These are phyloP conservation scores for Alternaria novae-zelandiae DNA, from an alignment of 2,329 filamentous ascomycete species.

Conservation along the genomic window DNA sequence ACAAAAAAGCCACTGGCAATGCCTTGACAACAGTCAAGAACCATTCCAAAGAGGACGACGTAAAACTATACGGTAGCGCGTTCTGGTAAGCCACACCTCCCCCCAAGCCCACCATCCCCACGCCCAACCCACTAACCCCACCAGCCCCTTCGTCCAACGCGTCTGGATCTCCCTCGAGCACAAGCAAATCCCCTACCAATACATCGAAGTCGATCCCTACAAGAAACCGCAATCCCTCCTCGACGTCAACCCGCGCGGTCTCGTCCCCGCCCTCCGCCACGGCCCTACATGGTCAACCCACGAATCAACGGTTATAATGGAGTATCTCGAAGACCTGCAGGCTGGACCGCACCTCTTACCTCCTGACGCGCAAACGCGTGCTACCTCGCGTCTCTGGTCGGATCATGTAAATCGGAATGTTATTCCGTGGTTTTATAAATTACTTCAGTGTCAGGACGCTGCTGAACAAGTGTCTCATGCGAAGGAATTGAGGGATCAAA, in stretches of 20 bases:
- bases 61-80: slow-evolving; percentile 82
- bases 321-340: slow-evolving; percentile 84
- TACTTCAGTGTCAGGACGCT: slow-evolving; percentile 70
- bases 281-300: slow-evolving; percentile 78
- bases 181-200: slow-evolving; percentile 81
- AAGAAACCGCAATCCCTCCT: slow-evolving; percentile 73
- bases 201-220: slow-evolving; percentile 84
- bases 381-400: slow-evolving; percentile 78
- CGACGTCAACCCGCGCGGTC: slow-evolving; percentile 76
- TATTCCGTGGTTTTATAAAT: slow-evolving; percentile 76
- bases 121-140: slow-evolving; percentile 14
- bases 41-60: slow-evolving; percentile 71
- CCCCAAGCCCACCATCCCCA: slow-evolving; percentile 16
- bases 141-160: slow-evolving; percentile 80
- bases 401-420: slow-evolving; percentile 82
- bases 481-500: slow-evolving; percentile 68
- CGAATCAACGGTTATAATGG: slow-evolving; percentile 81
- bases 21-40: slow-evolving; percentile 73
- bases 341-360: slow-evolving; percentile 68
- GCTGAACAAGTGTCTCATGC: slow-evolving; percentile 65
- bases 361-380: slow-evolving; percentile 69
- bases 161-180: slow-evolving; percentile 88
- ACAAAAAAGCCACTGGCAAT: slow-evolving; percentile 74
- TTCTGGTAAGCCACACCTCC: slow-evolving; percentile 68
- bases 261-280: slow-evolving; percentile 78